Conservation (phyloP, 305 asterid species). For the Fraxinus xanthoxyloides region DNA sequence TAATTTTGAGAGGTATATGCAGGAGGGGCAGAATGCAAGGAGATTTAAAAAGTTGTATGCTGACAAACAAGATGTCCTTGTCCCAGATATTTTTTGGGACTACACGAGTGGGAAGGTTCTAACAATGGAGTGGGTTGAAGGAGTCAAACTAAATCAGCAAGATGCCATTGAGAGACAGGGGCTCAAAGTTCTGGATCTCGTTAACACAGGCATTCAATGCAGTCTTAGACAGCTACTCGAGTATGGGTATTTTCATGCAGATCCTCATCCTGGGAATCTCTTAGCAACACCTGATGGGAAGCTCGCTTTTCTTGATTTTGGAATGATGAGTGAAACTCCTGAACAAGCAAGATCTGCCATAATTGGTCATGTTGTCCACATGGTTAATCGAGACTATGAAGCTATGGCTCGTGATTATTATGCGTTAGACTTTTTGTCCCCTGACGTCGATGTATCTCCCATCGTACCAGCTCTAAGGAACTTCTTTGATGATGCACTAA, state of each 20-base stretch:
- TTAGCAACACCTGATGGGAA: constrained; percentile 96
- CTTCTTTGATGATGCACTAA: constrained; percentile 92
- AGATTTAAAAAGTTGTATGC: constrained; percentile 96
- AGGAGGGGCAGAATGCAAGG: constrained; percentile 99
- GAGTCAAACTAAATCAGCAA: constrained; percentile 91
- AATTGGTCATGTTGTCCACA: constrained; percentile 98
- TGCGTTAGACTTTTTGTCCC: constrained; percentile 86
- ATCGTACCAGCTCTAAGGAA: constrained; percentile 82
- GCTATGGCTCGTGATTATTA: constrained; percentile 99
- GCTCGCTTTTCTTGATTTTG: constrained; percentile 98
- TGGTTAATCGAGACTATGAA: constrained; percentile 98
- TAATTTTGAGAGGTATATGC: constrained; percentile 70
- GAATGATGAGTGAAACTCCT: constrained; percentile 99
- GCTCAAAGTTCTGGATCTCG: constrained; percentile 91
- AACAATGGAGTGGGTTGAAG: constrained; percentile 99
- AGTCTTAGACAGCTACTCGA: constrained; percentile 96
- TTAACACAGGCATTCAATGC: constrained; percentile 94
- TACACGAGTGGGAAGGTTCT: constrained; percentile 93
- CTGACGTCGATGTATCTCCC: constrained; percentile 93
- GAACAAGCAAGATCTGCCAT: constrained; percentile 95
- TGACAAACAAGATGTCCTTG: constrained; percentile 91
- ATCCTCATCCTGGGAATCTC: constrained; percentile 99
- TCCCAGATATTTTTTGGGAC: constrained; percentile 97
- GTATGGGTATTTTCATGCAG: constrained; percentile 98
- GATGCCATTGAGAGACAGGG: constrained; percentile 96